phyloP scores from a whole-genome alignment of 2,329 filamentous ascomycete species.

The Blastomyces parvus region DNA sequence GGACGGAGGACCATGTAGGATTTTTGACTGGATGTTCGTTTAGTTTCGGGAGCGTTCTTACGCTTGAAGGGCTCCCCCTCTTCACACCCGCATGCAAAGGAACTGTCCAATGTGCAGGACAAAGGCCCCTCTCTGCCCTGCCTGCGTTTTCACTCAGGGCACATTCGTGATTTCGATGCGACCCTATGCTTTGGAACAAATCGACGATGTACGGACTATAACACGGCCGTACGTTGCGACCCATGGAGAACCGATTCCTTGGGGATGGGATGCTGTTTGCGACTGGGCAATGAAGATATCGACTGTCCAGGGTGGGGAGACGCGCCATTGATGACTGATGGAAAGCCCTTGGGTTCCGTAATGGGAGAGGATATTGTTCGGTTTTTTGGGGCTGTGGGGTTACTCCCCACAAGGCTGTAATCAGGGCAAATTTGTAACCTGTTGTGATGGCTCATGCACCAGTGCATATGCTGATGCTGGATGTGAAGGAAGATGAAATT shows the following conservation, averaged over 20 bases:
- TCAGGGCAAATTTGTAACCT: conserved; percentile 46
- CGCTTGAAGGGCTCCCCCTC: conserved; percentile 42
- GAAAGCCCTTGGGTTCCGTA: conserved; percentile 24
- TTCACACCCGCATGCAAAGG: conserved; percentile 40
- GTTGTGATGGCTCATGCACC: conserved; percentile 53
- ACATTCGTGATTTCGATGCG: conserved; percentile 57
- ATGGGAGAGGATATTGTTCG: conserved; percentile 38
- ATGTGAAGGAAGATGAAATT: conserved; percentile 24
- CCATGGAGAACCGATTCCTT: conserved; percentile 56
- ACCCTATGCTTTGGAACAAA: conserved; percentile 42
- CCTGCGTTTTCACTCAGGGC: conserved; percentile 48
- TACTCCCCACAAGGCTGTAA: conserved; percentile 56
- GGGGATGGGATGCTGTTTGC: conserved; percentile 51
- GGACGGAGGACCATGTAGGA: conserved; percentile 50
- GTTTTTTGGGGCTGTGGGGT: conserved; percentile 59
- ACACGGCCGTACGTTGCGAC: conserved; percentile 48
- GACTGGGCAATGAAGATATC: conserved; percentile 48
- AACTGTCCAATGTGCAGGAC: conserved; percentile 57
- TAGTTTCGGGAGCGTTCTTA: conserved; percentile 52
- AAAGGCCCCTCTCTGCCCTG: conserved; percentile 45
- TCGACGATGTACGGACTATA: conserved; percentile 46
- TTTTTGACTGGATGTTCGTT: conserved; percentile 57
- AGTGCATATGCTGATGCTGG: conserved; percentile 53
- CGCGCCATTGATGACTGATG: conserved; percentile 30
- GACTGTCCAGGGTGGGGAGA: conserved; percentile 51